Percentiles rank a stretch among this genome's conserved stretches.
Conservation (phyloP, 805 yeast species). For the Wickerhamiella sorbophila region DNA sequence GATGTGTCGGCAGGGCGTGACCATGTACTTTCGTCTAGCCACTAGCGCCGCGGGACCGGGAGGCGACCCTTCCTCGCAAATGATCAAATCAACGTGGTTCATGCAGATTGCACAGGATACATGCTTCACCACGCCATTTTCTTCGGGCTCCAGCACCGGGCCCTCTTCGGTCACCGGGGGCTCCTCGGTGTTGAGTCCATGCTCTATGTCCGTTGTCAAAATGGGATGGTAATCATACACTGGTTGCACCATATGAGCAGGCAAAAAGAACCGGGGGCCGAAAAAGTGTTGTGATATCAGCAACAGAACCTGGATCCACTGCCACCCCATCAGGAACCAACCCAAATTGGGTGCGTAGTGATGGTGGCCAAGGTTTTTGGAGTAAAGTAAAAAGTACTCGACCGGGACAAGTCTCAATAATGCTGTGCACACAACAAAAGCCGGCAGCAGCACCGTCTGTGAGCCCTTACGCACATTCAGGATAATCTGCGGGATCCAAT, state of each 20-base stretch:
- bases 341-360: slow-evolving; percentile 44
- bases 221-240: slow-evolving; percentile 74
- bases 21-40: slow-evolving; percentile 28
- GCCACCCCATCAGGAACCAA: slow-evolving; percentile 37
- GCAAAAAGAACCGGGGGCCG: slow-evolving; percentile 77
- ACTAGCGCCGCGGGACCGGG: slow-evolving; percentile 17
- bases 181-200: slow-evolving; percentile 19
- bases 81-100: slow-evolving; percentile 47
- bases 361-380: slow-evolving; percentile 55
- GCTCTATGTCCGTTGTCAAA: slow-evolving; percentile 46
- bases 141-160: not conserved
- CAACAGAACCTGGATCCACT: slow-evolving; percentile 41
- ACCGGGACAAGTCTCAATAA: slow-evolving; percentile 50
- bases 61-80: slow-evolving; percentile 8
- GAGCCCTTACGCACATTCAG: slow-evolving; percentile 61
- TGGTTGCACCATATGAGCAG: slow-evolving; percentile 58
- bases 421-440: slow-evolving; percentile 57
- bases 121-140: slow-evolving; percentile 1
- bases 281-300: slow-evolving; percentile 48
- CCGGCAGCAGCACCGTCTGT: slow-evolving; percentile 49
- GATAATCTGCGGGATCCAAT: slow-evolving; percentile 80
- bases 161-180: slow-evolving; percentile 1
- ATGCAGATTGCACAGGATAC: slow-evolving; percentile 85
- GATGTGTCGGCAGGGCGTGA: slow-evolving; percentile 83
- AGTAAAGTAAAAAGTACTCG: slow-evolving; percentile 37